Percentiles rank a stretch among this genome's conserved stretches.
phyloP scores from a whole-genome alignment of 306 rosid genomes.

The Castanea mollissima region DNA sequence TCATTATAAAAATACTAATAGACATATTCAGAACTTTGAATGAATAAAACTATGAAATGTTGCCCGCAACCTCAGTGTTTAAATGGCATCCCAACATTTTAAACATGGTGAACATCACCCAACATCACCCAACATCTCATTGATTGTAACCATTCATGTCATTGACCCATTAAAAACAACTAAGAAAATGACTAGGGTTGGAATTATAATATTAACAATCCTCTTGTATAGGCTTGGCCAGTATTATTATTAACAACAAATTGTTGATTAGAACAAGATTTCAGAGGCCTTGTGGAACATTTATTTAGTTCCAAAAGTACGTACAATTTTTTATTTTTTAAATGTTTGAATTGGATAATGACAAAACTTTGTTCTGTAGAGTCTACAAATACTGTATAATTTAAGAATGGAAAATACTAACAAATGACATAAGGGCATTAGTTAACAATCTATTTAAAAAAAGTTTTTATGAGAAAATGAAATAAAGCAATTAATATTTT shows the following conservation, averaged over 20 bases:
- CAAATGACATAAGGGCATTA: no score
- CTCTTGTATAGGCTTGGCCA: not conserved
- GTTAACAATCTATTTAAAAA: no score
- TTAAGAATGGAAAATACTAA: not conserved
- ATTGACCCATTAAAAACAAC: not conserved
- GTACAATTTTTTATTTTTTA: no score
- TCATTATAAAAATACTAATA: no score
- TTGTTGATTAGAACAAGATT: not conserved
- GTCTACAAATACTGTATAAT: no score
- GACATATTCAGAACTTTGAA: no score
- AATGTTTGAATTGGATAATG: not conserved
- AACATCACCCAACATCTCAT: not conserved
- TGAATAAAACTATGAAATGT: not conserved
- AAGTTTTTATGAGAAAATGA: no score
- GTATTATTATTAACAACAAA: not conserved
- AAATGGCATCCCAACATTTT: constrained; percentile 22
- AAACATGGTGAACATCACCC: not conserved
- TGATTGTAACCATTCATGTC: constrained; percentile 3
- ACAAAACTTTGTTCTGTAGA: not conserved
- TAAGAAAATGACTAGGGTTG: not conserved
- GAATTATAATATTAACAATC: not conserved
- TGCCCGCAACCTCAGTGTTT: constrained; percentile 20
- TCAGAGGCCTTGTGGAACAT: not conserved
- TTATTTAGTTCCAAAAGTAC: not conserved
- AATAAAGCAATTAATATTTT: no score